Evolutionary conservation across 75 land plant genomes (phyloP), one percentile per base, ranked within the genome.

Genomic region (Picea sitchensis): DNA sequence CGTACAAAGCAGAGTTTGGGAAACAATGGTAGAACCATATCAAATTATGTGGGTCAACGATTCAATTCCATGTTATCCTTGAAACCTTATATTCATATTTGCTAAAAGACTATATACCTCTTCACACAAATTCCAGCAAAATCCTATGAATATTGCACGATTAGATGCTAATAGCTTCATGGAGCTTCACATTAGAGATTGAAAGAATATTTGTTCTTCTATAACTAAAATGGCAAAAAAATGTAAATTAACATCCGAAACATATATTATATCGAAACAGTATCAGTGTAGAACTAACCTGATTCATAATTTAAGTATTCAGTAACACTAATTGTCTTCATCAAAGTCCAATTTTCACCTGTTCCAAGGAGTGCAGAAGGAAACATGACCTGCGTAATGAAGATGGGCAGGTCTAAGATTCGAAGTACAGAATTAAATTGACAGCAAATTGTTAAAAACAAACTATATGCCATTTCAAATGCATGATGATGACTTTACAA

Each of bases 281-380:
- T 34, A 38, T 20, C 13, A 71, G n/a, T 44, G 44, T 9, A 21
- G 30, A 59, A 11, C 47, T 14, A 30, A 97, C 99, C 99, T 89
- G 95, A 81, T 89, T 97, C 99, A 87, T 97, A 97, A 76, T 97
- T 97, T 71, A 97, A 82, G 78, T 97, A 97, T 60, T 97, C 99
- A 5, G 99, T 97, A 30, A 95, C 99, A 86, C 99, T 97, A 41
- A 97, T 95, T 20, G 94, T 97, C 82, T 91, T 93, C 98, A 97
- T 95, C 86, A 97, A 69, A 11, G 95, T 95, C 99, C 99, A 97
- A 34, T 85, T 87, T 75, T 97, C 94, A 63, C 83, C 93, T 21
- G 99, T 97, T 30, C 99, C 99, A 83, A 97, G 83, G 59, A 95
- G 92, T 15, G 99, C 93, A 26, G 87, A 90, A 26, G 99, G 99